phyloP scores from a whole-genome alignment of 176 grass and related monocot species.

The Oryza longistaminata region DNA sequence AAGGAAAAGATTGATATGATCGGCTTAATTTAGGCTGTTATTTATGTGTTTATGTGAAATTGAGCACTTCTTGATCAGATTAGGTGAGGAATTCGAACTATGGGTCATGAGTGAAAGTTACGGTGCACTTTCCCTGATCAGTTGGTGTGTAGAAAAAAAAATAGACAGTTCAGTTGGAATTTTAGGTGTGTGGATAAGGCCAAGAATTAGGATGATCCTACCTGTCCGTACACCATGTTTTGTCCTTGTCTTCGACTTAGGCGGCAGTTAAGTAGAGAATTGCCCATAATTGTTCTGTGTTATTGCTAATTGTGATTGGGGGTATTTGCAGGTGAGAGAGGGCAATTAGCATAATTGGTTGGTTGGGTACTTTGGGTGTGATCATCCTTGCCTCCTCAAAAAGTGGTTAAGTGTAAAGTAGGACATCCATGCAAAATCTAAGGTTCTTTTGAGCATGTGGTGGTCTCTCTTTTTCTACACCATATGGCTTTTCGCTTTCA shows the following conservation, averaged over 20 bases:
- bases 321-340: background rate
- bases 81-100: background rate
- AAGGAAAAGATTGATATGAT: background rate
- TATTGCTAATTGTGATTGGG: background rate
- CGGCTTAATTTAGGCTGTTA: background rate
- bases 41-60: background rate
- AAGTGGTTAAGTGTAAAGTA: conserved; percentile 13
- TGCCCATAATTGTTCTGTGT: conserved; percentile 2
- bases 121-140: conserved; percentile 3
- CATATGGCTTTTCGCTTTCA: background rate
- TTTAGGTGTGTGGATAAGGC: conserved; percentile 13
- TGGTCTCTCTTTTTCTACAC: conserved; percentile 28
- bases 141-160: background rate
- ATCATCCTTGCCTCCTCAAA: conserved; percentile 10
- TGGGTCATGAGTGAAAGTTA: background rate
- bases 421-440: conserved; percentile 33
- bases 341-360: conserved; percentile 14
- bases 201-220: background rate
- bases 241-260: conserved; percentile 1
- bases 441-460: conserved; percentile 29
- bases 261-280: background rate
- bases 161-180: conserved; percentile 22
- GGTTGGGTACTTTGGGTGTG: background rate
- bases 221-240: background rate
- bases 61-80: background rate